Conservation (phyloP, 2,329 filamentous ascomycete genomes). For the Emergomyces africanus region DNA sequence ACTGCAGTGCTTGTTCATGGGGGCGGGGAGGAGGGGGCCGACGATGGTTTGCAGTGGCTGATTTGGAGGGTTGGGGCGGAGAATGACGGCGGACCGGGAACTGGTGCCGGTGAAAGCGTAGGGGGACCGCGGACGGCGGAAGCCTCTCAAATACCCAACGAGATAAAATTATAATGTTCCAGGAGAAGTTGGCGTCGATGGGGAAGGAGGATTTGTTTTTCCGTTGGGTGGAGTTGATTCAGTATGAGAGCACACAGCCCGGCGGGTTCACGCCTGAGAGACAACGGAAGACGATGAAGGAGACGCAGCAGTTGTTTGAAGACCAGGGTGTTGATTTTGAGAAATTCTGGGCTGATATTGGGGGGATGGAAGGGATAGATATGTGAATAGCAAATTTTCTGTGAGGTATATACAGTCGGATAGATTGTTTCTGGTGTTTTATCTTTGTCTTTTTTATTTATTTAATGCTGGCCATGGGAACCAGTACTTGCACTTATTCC, state of each 20-base stretch:
- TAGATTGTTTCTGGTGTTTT: neutral
- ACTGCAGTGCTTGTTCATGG: slow-evolving; percentile 54
- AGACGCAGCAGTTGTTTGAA: slow-evolving; percentile 64
- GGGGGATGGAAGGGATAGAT: slow-evolving; percentile 46
- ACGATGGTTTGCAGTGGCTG: slow-evolving; percentile 51
- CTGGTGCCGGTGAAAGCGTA: neutral
- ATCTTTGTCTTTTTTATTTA: neutral
- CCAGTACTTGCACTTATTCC: neutral
- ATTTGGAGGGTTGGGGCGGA: slow-evolving; percentile 48
- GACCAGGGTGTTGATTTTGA: slow-evolving; percentile 71
- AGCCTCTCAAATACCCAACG: slow-evolving; percentile 33
- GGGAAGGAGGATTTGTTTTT: slow-evolving; percentile 86
- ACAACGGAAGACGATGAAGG: slow-evolving; percentile 57
- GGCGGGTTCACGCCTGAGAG: slow-evolving; percentile 65
- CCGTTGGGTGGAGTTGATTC: slow-evolving; percentile 83
- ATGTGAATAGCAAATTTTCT: slow-evolving; percentile 25
- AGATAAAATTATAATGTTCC: slow-evolving; percentile 67
- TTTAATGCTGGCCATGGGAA: neutral
- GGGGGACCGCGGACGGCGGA: slow-evolving; percentile 25
- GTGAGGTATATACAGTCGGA: neutral
- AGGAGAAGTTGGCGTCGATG: slow-evolving; percentile 58
- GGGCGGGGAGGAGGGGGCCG: slow-evolving; percentile 49
- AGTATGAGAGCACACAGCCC: slow-evolving; percentile 69
- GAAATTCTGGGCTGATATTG: slow-evolving; percentile 59
- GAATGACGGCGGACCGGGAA: slow-evolving; percentile 19